Evolutionary conservation across 176 grass and related monocot genomes (phyloP).

Genomic region (Lolium rigidum): DNA sequence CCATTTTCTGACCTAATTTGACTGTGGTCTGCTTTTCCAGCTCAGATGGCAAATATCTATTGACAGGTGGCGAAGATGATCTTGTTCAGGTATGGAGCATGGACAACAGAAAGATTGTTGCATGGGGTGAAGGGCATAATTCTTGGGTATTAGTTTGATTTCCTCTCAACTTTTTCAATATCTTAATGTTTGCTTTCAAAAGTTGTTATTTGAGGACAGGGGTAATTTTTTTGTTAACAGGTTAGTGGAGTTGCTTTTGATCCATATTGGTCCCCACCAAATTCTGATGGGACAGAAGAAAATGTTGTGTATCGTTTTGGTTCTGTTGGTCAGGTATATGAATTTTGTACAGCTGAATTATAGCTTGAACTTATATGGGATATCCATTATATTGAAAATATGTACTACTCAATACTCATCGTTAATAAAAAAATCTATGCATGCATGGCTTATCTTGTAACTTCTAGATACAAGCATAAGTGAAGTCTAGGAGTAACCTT

Average conservation of each 20-base stretch:
- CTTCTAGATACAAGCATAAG: background rate
- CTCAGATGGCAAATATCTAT: constrained; percentile 92
- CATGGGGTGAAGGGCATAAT: constrained; percentile 97
- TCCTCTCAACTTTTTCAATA: constrained; percentile 21
- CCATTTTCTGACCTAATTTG: constrained; percentile 30
- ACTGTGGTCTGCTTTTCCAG: constrained; percentile 48
- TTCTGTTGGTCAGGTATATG: constrained; percentile 91
- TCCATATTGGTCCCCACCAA: constrained; percentile 90
- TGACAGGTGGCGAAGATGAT: constrained; percentile 98
- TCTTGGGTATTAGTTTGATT: constrained; percentile 76
- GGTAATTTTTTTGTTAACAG: constrained; percentile 51
- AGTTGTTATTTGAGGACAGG: constrained; percentile 13
- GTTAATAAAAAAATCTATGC: background rate
- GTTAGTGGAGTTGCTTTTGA: constrained; percentile 98
- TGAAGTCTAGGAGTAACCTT: background rate
- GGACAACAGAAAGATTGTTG: constrained; percentile 90
- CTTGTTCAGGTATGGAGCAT: constrained; percentile 97
- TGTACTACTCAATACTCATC: background rate
- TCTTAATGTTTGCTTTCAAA: constrained; percentile 26
- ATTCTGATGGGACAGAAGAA: constrained; percentile 83
- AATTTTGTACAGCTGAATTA: constrained; percentile 19
- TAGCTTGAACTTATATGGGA: constrained; percentile 26
- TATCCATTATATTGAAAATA: constrained; percentile 17
- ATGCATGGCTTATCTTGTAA: background rate
- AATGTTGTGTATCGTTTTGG: constrained; percentile 90